Evolutionary conservation across 768 basidiomycete species (phyloP).

Genomic region (Calocera viscosa): DNA sequence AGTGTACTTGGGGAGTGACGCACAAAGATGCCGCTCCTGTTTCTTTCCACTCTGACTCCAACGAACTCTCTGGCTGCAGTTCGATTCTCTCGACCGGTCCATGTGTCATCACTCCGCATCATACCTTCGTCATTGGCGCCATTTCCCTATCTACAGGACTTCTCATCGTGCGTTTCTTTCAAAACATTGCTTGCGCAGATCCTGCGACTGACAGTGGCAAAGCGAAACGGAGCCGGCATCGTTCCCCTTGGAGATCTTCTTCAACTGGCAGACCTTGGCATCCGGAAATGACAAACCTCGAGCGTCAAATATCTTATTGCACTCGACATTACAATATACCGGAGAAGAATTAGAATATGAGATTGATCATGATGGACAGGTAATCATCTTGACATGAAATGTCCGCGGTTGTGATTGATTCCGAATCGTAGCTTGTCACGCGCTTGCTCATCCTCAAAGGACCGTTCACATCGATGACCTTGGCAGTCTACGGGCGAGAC

Average conservation of each 20-base stretch:
- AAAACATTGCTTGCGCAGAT: no score
- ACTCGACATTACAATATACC: not conserved
- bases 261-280: conserved; percentile 3
- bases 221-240: not conserved
- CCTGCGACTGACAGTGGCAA: no score
- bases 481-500: conserved; percentile 50
- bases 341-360: not conserved
- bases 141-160: not conserved
- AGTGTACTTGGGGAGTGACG: not conserved
- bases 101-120: conserved; percentile 16
- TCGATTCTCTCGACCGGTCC: conserved; percentile 11
- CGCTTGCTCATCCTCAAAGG: conserved; percentile 73
- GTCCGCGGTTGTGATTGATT: not conserved
- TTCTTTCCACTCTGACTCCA: not conserved
- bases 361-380: not conserved
- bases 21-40: not conserved
- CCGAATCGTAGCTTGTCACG: conserved; percentile 26
- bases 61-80: not conserved
- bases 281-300: not conserved
- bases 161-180: not conserved
- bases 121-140: not conserved
- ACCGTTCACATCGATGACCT: conserved; percentile 50
- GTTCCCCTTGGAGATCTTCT: not conserved
- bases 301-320: not conserved
- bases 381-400: not conserved